These are phyloP conservation scores for Fusarium napiforme DNA, from an alignment of 2,329 filamentous ascomycete species.

Conservation along the genomic window DNA sequence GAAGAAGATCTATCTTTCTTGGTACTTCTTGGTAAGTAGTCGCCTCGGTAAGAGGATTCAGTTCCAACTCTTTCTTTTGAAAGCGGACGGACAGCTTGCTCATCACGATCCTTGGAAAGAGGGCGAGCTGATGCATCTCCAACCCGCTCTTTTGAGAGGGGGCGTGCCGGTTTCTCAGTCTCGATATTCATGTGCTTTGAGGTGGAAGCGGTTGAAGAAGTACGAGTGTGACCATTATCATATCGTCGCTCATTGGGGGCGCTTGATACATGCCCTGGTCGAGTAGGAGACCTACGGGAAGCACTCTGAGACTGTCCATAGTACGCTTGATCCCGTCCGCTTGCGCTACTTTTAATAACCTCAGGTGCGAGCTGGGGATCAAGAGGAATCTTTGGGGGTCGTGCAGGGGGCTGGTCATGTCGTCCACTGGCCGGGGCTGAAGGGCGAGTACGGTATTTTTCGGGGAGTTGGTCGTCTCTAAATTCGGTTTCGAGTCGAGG, in stretches of 20 bases:
- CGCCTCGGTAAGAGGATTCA: slow-evolving; percentile 40
- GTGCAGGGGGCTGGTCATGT: slow-evolving; percentile 47
- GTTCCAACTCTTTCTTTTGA: slow-evolving; percentile 47
- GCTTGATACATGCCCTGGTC: slow-evolving; percentile 46
- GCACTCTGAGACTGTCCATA: slow-evolving; percentile 34
- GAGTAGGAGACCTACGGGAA: slow-evolving; percentile 43
- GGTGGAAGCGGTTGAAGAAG: slow-evolving; percentile 44
- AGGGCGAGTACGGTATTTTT: slow-evolving; percentile 53
- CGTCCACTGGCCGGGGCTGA: slow-evolving; percentile 47
- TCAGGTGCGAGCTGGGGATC: slow-evolving; percentile 56
- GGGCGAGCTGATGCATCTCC: slow-evolving; percentile 42
- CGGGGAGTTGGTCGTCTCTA: slow-evolving; percentile 38
- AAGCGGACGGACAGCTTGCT: slow-evolving; percentile 42
- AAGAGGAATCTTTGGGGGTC: slow-evolving; percentile 43
- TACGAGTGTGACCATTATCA: slow-evolving; percentile 39
- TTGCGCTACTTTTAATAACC: slow-evolving; percentile 54
- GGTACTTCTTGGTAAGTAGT: slow-evolving; percentile 43
- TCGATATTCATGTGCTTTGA: slow-evolving; percentile 47
- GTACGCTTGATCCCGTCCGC: slow-evolving; percentile 57
- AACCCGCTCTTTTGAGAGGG: slow-evolving; percentile 48
- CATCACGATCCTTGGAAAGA: slow-evolving; percentile 48
- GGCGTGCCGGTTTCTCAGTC: slow-evolving; percentile 42
- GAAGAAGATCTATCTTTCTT: slow-evolving; percentile 49
- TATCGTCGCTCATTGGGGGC: slow-evolving; percentile 44
- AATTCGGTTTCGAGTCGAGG: slow-evolving; percentile 59